Conservation (phyloP, 371 early-diverging fungal species). For the Nematocida displodere region DNA sequence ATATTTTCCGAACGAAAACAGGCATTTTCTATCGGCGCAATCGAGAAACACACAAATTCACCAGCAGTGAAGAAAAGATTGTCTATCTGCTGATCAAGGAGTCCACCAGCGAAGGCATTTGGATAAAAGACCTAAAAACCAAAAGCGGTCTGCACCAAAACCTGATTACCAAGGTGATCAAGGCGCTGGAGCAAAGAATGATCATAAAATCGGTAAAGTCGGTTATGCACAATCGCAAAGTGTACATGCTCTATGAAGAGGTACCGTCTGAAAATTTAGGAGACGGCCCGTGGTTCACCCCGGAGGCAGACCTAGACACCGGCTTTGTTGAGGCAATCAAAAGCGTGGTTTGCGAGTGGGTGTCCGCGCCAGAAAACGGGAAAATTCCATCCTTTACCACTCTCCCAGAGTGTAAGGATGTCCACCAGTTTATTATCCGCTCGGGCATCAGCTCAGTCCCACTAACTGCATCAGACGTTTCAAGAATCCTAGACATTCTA, state of each 20-base stretch:
- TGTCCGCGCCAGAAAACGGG: conserved; percentile 67
- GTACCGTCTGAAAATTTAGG: conserved; percentile 82
- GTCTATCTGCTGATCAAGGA: conserved; percentile 55
- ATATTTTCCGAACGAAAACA: conserved; percentile 51
- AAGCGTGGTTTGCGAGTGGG: conserved; percentile 70
- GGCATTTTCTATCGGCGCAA: conserved; percentile 49
- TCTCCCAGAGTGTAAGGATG: conserved; percentile 43
- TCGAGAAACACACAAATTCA: conserved; percentile 10
- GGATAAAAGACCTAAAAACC: conserved; percentile 78
- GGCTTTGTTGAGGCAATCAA: conserved; percentile 80
- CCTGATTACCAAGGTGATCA: conserved; percentile 73
- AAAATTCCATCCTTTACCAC: conserved; percentile 38
- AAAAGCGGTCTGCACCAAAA: conserved; percentile 76
- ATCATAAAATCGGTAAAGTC: conserved; percentile 83
- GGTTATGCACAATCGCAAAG: conserved; percentile 75
- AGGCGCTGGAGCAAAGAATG: conserved; percentile 73
- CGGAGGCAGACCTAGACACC: conserved; percentile 81
- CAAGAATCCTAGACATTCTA: conserved; percentile 73
- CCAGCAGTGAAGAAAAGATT: conserved; percentile 58
- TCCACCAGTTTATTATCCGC: conserved; percentile 51
- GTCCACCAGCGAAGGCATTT: conserved; percentile 67
- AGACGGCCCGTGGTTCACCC: conserved; percentile 88
- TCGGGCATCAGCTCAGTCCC: conserved; percentile 65
- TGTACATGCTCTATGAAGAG: conserved; percentile 81
- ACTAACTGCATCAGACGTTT: conserved; percentile 72